Base-by-base conservation (phyloP, 1,284 basidiomycete species). In the Leccinum ponderosum region DNA sequence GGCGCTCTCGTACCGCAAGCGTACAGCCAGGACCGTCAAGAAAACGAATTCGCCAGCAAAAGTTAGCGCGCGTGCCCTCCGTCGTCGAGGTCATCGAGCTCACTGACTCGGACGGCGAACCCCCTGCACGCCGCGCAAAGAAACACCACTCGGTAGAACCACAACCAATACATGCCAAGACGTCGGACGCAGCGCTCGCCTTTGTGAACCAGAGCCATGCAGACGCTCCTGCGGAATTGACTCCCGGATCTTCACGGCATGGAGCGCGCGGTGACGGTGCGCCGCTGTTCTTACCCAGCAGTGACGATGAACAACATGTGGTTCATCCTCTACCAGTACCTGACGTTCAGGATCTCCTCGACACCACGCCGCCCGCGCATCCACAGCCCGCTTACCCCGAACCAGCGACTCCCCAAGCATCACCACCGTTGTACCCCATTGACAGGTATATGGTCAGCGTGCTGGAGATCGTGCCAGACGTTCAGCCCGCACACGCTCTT, bases 381-480 rank as follows among this genome's bases (percentile, higher is more conserved):
- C 29, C 56, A 1, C 58, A 31, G 14, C 35, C 47, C 4, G 47
- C 31, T 2, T 39, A 22, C 20, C 59, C 58, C 25, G 58, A 58
- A 6, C 61, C 56, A n/a, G 55, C 33, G 15, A 35, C 47, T n/a
- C 31, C 59, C 5, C 22, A 22, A 50, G 48, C 35, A 27, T 58
- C 56, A 9, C 58, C 42, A 7, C 52, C 31, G 1, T 35, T 47
- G 2, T 64, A 69, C 52, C 64, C 68, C 14, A 12, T 59, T 9
- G 70, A 73, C 44, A 63, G 37, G 27, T 59, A 62, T 20, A 12
- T 85, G 52, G 78, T 81, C 6, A 82, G 79, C 54, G 78, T 90
- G 37, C 75, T 89, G 47, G 88, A 90, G 68, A 81, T 91, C 39
- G 73, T 90, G 22, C 89, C 90, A 0, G 86, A 90, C 65, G 86